A percentile compares a stretch with the other conserved stretches of the same genome.
phyloP scores from a whole-genome alignment of 78 protist species.

The Chrysochromulina tobinii region DNA sequence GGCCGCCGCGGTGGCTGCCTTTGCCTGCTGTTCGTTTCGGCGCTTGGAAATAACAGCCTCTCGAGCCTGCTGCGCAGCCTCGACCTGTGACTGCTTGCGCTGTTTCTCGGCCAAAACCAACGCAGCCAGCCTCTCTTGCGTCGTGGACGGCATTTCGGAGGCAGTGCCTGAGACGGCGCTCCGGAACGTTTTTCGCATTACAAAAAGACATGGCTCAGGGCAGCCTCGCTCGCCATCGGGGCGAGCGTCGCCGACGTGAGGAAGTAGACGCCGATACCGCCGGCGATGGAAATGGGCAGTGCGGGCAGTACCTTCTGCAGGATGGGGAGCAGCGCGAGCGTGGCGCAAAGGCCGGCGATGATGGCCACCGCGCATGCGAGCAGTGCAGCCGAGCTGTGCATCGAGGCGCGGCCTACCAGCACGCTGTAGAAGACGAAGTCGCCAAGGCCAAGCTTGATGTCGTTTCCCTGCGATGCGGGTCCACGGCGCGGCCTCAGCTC shows the following conservation, averaged over 20 bases:
- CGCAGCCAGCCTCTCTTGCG: no score
- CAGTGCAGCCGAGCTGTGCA: conserved; percentile 50
- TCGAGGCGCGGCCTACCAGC: conserved; percentile 69
- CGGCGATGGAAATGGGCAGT: conserved; percentile 88
- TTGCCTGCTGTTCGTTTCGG: no score
- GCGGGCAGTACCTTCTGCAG: conserved; percentile 93
- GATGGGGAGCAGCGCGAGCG: conserved; percentile 79
- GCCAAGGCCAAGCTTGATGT: conserved; percentile 96
- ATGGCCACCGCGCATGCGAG: conserved; percentile 84
- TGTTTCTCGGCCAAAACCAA: no score
- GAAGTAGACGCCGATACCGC: conserved; percentile 83
- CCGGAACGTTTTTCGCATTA: neutral
- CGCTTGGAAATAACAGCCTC: no score
- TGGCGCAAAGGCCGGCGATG: conserved; percentile 75
- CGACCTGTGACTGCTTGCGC: no score
- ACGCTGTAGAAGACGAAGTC: conserved; percentile 95
- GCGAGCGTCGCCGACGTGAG: neutral
- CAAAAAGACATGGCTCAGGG: neutral
- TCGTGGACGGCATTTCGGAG: no score
- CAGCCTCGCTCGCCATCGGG: neutral
- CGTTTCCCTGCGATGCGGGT: neutral
- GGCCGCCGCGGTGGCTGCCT: no score
- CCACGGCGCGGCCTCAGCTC: no score
- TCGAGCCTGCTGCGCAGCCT: no score
- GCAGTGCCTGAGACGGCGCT: no score